Conservation (phyloP, 176 grass and related monocot genomes). For the Tillandsia fasciculata region DNA sequence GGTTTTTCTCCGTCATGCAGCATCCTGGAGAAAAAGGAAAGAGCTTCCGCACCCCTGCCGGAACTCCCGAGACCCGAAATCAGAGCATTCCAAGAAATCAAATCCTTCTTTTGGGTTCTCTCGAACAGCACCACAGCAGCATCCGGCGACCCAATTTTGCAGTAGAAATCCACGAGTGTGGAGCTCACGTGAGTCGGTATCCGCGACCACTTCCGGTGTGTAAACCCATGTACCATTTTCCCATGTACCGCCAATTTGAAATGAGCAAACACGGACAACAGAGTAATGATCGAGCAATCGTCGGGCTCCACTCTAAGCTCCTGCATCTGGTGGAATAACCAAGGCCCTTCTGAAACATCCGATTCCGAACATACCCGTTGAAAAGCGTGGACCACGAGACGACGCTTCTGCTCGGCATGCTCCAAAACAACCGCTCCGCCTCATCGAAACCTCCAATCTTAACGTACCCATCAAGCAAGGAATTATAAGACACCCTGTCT, state of each 20-base stretch:
- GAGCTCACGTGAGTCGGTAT: constrained; percentile 16
- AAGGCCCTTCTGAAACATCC: constrained; percentile 23
- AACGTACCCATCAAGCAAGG: constrained; percentile 28
- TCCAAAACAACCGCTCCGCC: constrained; percentile 33
- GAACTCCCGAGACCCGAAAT: constrained; percentile 30
- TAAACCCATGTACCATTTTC: constrained; percentile 33
- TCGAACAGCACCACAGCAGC: constrained; percentile 18
- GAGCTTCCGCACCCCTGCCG: constrained; percentile 12
- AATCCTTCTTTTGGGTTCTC: constrained; percentile 22
- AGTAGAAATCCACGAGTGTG: constrained; percentile 31
- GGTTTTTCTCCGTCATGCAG: constrained; percentile 22
- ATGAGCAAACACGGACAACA: constrained; percentile 19
- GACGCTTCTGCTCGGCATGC: constrained; percentile 10
- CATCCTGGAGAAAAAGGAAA: constrained; percentile 28
- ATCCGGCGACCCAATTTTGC: constrained; percentile 19
- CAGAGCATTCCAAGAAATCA: constrained; percentile 29
- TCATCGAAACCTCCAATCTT: constrained; percentile 22
- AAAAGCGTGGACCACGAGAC: constrained; percentile 31
- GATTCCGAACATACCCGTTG: constrained; percentile 32
- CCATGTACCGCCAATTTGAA: constrained; percentile 23
- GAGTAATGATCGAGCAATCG: constrained; percentile 22
- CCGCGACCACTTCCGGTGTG: constrained; percentile 25
- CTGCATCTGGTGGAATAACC: constrained; percentile 28
- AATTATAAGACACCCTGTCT: constrained; percentile 29
- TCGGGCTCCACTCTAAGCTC: constrained; percentile 22